Conservation (phyloP, 2,329 filamentous ascomycete species). For the Xylariaceae sp. region DNA sequence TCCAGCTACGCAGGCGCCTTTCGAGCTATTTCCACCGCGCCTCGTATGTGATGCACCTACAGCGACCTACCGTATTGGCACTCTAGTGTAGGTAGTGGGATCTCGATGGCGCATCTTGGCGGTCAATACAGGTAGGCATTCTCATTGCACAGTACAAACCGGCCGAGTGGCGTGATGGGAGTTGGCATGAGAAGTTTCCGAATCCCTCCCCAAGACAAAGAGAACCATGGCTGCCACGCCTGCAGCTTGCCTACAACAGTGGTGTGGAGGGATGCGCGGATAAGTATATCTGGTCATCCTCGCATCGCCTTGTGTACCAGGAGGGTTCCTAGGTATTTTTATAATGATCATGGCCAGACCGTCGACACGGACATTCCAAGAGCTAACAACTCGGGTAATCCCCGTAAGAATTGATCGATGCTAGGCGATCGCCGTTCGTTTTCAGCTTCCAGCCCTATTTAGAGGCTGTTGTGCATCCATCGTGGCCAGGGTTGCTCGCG, state of each 20-base stretch:
- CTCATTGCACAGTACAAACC: conserved; percentile 24
- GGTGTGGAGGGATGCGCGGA: background rate
- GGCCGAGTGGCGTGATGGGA: conserved; percentile 19
- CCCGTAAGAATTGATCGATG: conserved; percentile 23
- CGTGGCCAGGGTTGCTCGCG: conserved; percentile 2
- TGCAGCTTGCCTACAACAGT: conserved; percentile 11
- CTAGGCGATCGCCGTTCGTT: conserved; percentile 20
- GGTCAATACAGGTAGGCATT: conserved; percentile 28
- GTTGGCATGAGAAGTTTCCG: conserved; percentile 15
- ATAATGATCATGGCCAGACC: background rate
- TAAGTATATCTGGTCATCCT: conserved; percentile 28
- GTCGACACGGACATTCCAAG: conserved; percentile 5
- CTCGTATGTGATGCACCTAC: background rate
- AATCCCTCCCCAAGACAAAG: conserved; percentile 22
- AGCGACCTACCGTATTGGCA: conserved; percentile 15
- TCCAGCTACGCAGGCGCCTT: conserved; percentile 4
- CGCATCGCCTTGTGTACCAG: conserved; percentile 17
- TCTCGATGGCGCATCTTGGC: conserved; percentile 24
- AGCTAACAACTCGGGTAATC: background rate
- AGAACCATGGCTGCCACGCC: conserved; percentile 5
- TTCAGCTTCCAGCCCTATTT: conserved; percentile 28
- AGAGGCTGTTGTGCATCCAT: conserved; percentile 16
- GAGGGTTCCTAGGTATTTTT: conserved; percentile 14
- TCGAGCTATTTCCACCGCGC: conserved; percentile 30
- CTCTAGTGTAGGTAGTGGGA: conserved; percentile 14